phyloP scores from a whole-genome alignment of 1,284 basidiomycete species.

The Marasmius sp. region DNA sequence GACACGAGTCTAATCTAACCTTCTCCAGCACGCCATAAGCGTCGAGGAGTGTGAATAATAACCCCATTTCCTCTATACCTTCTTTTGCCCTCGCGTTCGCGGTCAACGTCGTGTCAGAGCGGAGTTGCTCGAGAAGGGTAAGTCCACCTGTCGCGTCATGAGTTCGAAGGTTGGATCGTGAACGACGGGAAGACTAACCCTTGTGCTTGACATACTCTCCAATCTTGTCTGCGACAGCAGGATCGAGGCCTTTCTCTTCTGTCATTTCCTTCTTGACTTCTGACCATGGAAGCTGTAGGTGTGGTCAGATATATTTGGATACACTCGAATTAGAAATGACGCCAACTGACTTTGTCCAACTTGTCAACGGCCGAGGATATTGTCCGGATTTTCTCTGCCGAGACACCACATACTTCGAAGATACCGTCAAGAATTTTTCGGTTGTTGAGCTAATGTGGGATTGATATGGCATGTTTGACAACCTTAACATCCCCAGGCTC shows the following conservation, averaged over 20 bases:
- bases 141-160: constrained; percentile 57
- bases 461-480: background rate
- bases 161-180: background rate
- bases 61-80: constrained; percentile 89
- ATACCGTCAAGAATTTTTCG: constrained; percentile 97
- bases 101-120: constrained; percentile 65
- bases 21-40: constrained; percentile 83
- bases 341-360: constrained; percentile 83
- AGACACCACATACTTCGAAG: constrained; percentile 96
- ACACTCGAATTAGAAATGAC: background rate
- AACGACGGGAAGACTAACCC: constrained; percentile 46
- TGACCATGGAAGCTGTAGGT: constrained; percentile 72
- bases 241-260: constrained; percentile 88
- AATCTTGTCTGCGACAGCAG: constrained; percentile 88
- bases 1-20: constrained; percentile 37
- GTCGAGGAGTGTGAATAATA: constrained; percentile 83
- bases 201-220: constrained; percentile 96
- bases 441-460: constrained; percentile 78
- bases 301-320: background rate
- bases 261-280: constrained; percentile 98
- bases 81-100: constrained; percentile 77
- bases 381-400: constrained; percentile 86
- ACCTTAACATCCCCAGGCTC: constrained; percentile 12
- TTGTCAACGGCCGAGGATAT: constrained; percentile 99
- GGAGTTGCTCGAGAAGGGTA: constrained; percentile 77